Evolutionary conservation across 768 basidiomycete genomes (phyloP), one percentile per base, ranked within the genome.

Genomic region (Lentinula boryana): DNA sequence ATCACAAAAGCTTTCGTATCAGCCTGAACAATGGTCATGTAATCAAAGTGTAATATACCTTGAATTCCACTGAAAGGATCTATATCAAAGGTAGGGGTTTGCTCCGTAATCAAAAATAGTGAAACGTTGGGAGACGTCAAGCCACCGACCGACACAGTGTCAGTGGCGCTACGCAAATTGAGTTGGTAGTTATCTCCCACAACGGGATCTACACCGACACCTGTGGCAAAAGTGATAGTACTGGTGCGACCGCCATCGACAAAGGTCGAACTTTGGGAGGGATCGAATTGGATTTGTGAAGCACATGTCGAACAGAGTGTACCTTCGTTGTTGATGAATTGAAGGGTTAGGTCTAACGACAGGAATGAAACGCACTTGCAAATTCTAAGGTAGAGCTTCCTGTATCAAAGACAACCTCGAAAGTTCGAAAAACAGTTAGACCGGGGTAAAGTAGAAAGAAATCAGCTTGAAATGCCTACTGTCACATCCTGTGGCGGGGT

Each of bases 61-160:
- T 80, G 79, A 56, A 84, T 84, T 3, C 82, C 83, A 62, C 78
- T 79, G 76, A 82, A 84, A 6, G 81, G 82, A 69, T 84, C 79
- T 16, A 80, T 76, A 53, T 75, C 70, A 68, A 84, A 84, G 35
- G 75, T 73, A 1, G 76, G 70, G 0, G 83, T 84, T 69, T 85
- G 81, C 62, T 80, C 69, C 5, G 80, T 80, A 69, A 84, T 82
- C 32, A 82, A 75, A 68, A 79, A 82, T 16, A 85, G 69, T 44
- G 66, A 70, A 48, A 78, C 73, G 43, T 68, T 66, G 5, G 70
- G 65, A 4, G 75, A 76, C 6, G 67, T 67, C 16, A 83, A 70
- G 9, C 77, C 78, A 5, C 80, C 82, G 44, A 85, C 74, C 13
- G 76, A 68, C 6, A 85, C 80, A 5, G 80, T 80, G 62, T 86